Base-by-base conservation (phyloP, 2,329 filamentous ascomycete species). In the Plectosphaerella plurivora region DNA sequence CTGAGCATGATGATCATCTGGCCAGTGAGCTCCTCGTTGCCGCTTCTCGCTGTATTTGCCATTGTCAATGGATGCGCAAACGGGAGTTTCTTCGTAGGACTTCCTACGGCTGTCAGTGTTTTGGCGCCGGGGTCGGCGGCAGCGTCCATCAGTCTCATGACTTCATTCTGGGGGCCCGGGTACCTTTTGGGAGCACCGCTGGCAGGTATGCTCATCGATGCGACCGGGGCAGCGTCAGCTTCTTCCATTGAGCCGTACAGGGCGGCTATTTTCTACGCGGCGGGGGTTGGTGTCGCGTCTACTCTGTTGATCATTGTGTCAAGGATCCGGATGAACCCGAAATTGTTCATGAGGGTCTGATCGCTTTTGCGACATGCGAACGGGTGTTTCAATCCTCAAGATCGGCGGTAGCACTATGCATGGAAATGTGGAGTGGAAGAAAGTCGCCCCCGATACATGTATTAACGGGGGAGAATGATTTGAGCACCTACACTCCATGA, bases 21-120 rank as follows among this genome's bases (percentile, higher is more conserved):
- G 50, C 11, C 50, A 12, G 15, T 52, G 6, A 16, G 42, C 14
- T 47, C 33, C 14, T 47, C 35, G 10, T 12, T 48, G 36, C 44
- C 42, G 8, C 15, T 48, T 9, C 50, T 52, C 8, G 33, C 56
- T 3, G 53, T 58, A 41, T 63, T 60, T 63, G 5, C 63, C 61
- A 20, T 70, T 59, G 7, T 66, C 65, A 64, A 68, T 67, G 12
- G 63, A 60, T 25, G 68, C 66, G 5, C 66, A 63, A 54, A 68
- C 61, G 10, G 66, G 55, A 8, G 63, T 60, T 55, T 71, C 65
- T 52, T 52, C 1, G 61, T 63, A 2, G 65, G 63, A 3, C 63
- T 68, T 9, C 67, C 67, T 22, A 70, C 59, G 28, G 64, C 63
- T 65, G 51, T 63, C 37, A n/a, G 37, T n/a, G 25, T 25, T 36